Evolutionary conservation across 2,329 filamentous ascomycete species (phyloP).

Genomic region (Rhynchosporium secalis): DNA sequence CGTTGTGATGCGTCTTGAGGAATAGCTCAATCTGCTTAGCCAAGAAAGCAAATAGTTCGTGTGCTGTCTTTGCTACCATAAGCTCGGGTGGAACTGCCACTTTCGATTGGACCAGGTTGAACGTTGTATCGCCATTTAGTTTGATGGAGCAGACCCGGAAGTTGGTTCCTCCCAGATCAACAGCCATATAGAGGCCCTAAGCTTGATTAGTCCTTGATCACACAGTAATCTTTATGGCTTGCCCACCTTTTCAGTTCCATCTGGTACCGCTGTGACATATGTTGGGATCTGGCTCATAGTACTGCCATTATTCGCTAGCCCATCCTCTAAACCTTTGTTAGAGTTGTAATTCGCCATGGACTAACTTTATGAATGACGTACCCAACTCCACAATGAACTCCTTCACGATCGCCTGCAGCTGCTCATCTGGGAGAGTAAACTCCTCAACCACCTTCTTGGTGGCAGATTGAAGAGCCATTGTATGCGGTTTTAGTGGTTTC

Average conservation of each 20-base stretch:
- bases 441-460: constrained; percentile 78
- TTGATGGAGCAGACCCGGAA: constrained; percentile 96
- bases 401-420: constrained; percentile 75
- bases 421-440: constrained; percentile 79
- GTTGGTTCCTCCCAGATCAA: constrained; percentile 97
- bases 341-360: constrained; percentile 27
- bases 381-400: constrained; percentile 89
- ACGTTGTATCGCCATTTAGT: constrained; percentile 91
- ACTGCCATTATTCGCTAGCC: constrained; percentile 73
- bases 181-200: constrained; percentile 86
- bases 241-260: constrained; percentile 91
- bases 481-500: constrained; percentile 45
- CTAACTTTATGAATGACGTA: constrained; percentile 43
- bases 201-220: constrained; percentile 17
- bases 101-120: constrained; percentile 90
- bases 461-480: constrained; percentile 66
- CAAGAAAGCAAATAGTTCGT: constrained; percentile 88
- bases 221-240: background rate
- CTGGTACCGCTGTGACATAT: constrained; percentile 92
- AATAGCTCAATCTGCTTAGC: constrained; percentile 91
- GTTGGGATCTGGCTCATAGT: constrained; percentile 95
- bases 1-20: constrained; percentile 80
- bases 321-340: constrained; percentile 63
- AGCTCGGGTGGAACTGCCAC: constrained; percentile 85
- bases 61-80: constrained; percentile 84